Evolutionary conservation across 495 filamentous ascomycete species (phyloP), one percentile per base, ranked within the genome.

Genomic region (Gamarada debralockiae): DNA sequence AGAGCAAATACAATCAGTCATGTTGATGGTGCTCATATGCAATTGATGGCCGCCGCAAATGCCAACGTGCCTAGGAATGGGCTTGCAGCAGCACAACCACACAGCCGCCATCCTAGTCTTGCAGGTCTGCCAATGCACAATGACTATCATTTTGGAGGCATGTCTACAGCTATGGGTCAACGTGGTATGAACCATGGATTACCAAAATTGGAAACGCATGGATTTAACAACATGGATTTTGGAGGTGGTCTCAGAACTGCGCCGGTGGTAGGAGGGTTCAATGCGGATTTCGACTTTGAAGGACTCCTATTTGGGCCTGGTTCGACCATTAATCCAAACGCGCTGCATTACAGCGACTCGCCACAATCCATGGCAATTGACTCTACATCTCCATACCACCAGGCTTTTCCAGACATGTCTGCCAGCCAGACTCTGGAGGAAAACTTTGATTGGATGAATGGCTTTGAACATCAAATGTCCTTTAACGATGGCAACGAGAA

Each of bases 1-100:
- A 76, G 93, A 53, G 95, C 95, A 27, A 97, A 97, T 62, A 99
- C 93, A 27, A 96, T 97, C 65, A 92, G 92, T 66, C 95, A 97
- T 69, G 82, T 97, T 43, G 95, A 97, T 66, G 81, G 77, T 25
- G 73, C 81, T 43, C 81, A 88, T 24, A 75, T 96, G 62, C 78
- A 82, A 52, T 74, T 92, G 57, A 73, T 88, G 51, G 82, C 84
- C 39, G 77, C 80, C 37, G 68, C 79, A 24, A 83, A 80, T 58
- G 72, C 80, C 17, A 68, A 70, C 37, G 72, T 71, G 52, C 62
- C 49, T 12, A 52, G 57, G 55, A 45, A 20, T 40, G 38, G 22
- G 1, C n/a, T 60, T 29, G 66, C 71, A 40, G 50, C 66, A 25
- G 69, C 67, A 18, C 75, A 85, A 24, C 69, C 67, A 17, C 75